phyloP scores from a whole-genome alignment of 805 yeast species.

The Ogataea wickerhamii region DNA sequence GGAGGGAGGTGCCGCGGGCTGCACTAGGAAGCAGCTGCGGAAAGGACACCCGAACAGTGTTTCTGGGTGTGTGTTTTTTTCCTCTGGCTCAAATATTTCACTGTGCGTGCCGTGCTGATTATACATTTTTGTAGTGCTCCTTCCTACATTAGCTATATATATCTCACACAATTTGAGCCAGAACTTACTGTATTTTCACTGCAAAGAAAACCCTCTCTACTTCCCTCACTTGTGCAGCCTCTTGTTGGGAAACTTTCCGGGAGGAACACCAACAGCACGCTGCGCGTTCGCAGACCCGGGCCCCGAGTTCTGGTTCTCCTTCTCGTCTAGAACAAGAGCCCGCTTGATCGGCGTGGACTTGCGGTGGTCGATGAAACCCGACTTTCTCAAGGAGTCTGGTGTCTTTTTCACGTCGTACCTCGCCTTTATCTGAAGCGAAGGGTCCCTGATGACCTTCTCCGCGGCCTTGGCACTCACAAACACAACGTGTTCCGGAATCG shows the following conservation, averaged over 20 bases:
- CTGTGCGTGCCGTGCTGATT: too few species aligned
- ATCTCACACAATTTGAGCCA: too few species aligned
- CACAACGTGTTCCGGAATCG: constrained; percentile 26
- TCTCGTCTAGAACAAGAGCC: constrained; percentile 20
- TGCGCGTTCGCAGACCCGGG: constrained; percentile 15
- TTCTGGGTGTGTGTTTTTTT: too few species aligned
- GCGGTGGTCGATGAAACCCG: constrained; percentile 53
- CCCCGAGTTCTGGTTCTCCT: constrained; percentile 11
- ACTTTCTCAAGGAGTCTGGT: constrained; percentile 52
- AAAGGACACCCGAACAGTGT: too few species aligned
- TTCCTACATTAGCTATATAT: too few species aligned
- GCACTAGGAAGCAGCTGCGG: too few species aligned
- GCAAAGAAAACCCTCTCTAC: not conserved
- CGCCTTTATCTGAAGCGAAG: constrained; percentile 35
- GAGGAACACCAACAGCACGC: constrained; percentile 26
- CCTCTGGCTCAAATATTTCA: too few species aligned
- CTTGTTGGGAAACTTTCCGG: constrained; percentile 18
- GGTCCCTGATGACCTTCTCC: constrained; percentile 46
- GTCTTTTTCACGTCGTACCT: constrained; percentile 57
- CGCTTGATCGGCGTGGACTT: constrained; percentile 63
- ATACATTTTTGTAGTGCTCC: too few species aligned
- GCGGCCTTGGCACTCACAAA: constrained; percentile 70
- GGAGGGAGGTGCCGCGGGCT: too few species aligned
- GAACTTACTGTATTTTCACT: too few species aligned
- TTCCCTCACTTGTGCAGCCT: constrained; percentile 19